Base-by-base conservation (phyloP, 352 stramenopile species). In the Pythium scleroteichum region DNA sequence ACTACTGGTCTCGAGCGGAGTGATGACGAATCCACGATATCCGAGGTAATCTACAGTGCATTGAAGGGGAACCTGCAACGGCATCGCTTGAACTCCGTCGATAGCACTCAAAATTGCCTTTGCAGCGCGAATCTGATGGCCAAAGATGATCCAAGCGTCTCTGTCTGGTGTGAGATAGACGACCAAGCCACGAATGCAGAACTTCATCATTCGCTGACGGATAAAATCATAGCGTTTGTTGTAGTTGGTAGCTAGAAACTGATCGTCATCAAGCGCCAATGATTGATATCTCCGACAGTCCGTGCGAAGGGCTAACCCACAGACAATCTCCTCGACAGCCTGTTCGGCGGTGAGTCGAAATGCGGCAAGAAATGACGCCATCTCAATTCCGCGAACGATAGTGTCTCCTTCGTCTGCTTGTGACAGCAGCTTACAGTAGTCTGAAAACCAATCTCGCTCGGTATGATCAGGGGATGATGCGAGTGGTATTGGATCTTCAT, bases 41-140 rank as follows among this genome's bases (percentile, higher is more conserved):
- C 80, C 82, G 22, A 88, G 52, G 42, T 89, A 75, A 62, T 92
- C 78, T 17, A 90, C 59, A 10, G 49, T 57, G 41, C 82, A 89
- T 49, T 92, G 79, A 0, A 92, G 64, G 0, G 79, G 82, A 14
- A 89, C 20, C 35, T 68, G 38, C 17, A 84, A 66, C 20, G 23
- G n/a, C 14, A 3, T 44, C 12, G 53, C 53, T 24, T 45, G 6
- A 4, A 42, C 42, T 8, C 29, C n/a, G 17, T 33, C 23, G 10
- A 66, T 40, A 3, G 62, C 68, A 4, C 66, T 29, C 10, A 76
- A 68, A 8, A 88, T 20, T 19, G 62, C 70, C 20, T 62, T 58
- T 24, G 76, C 72, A 14, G 75, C 73, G 29, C 74, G 75, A 9
- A 92, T 10, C 61, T 92, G 73, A 27, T 92, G 66, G 0, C 78